Percentiles rank a stretch among this genome's conserved stretches.
Conservation (phyloP, 1,139 yeast species). For the Hyphopichia wangnamkhiaoensis region DNA sequence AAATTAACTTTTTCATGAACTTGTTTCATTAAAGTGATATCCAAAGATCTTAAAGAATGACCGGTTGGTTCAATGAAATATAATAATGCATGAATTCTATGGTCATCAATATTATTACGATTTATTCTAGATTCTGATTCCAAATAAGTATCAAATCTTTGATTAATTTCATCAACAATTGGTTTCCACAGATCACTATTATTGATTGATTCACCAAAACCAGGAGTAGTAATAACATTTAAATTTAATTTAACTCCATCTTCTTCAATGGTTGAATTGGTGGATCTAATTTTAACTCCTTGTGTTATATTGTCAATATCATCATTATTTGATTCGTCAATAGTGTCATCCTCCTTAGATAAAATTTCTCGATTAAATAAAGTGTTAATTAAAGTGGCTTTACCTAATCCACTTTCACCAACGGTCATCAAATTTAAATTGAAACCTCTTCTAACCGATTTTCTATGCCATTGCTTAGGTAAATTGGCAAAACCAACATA, state of each 20-base stretch:
- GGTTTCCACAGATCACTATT: constrained; percentile 92
- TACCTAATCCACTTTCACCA: constrained; percentile 93
- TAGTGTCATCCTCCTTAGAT: constrained; percentile 17
- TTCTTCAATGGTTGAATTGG: constrained; percentile 79
- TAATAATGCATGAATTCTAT: constrained; percentile 82
- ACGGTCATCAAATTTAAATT: constrained; percentile 84
- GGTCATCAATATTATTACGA: constrained; percentile 71
- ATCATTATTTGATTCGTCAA: constrained; percentile 25
- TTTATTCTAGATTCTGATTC: constrained; percentile 88
- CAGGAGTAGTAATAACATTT: constrained; percentile 88
- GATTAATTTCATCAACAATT: constrained; percentile 84
- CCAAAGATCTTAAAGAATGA: constrained; percentile 86
- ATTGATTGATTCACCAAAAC: constrained; percentile 91
- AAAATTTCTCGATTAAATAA: constrained; percentile 80
- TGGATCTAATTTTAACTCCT: constrained; percentile 65
- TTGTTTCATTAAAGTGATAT: constrained; percentile 84
- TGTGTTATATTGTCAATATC: too few species aligned
- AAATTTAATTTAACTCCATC: constrained; percentile 87
- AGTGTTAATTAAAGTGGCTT: constrained; percentile 88
- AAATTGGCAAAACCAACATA: constrained; percentile 97
- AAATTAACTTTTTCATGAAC: constrained; percentile 90
- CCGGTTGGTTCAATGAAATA: constrained; percentile 98
- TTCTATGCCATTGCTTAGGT: constrained; percentile 99
- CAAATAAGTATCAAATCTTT: constrained; percentile 82
- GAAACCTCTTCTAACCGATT: constrained; percentile 93